Conservation (phyloP, 2,329 filamentous ascomycete genomes). For the Scytalidium lignicola region DNA sequence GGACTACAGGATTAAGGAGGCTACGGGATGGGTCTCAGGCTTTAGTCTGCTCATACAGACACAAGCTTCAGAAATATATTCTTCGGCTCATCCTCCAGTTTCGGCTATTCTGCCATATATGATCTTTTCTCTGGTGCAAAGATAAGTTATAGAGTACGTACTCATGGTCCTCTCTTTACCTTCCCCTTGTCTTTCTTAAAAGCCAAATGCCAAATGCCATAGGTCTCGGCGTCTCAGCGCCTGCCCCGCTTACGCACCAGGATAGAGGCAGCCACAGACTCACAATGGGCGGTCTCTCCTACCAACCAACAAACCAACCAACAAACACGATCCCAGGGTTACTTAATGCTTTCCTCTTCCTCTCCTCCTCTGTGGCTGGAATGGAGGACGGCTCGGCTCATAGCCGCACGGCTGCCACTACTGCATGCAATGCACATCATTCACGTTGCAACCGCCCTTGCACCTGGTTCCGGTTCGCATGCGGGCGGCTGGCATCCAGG, state of each 20-base stretch:
- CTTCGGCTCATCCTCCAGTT: no score
- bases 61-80: no score
- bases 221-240: constrained; percentile 4
- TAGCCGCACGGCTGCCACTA: neutral
- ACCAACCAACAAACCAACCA: neutral
- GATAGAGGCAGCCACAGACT: constrained; percentile 4
- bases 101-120: no score
- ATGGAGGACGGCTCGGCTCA: neutral
- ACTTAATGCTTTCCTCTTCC: neutral
- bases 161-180: neutral
- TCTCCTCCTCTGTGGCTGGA: neutral
- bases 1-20: no score
- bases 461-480: neutral
- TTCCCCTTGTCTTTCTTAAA: neutral
- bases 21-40: no score
- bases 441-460: neutral
- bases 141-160: neutral
- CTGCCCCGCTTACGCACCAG: constrained; percentile 4
- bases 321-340: no score
- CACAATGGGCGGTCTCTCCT: neutral
- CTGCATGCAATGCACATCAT: neutral
- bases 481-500: neutral
- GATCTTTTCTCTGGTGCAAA: no score
- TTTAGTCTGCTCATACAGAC: no score
- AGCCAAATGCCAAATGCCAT: neutral